Base-by-base conservation (phyloP, 345 rosid genomes). In the Eucalyptus cladocalyx region DNA sequence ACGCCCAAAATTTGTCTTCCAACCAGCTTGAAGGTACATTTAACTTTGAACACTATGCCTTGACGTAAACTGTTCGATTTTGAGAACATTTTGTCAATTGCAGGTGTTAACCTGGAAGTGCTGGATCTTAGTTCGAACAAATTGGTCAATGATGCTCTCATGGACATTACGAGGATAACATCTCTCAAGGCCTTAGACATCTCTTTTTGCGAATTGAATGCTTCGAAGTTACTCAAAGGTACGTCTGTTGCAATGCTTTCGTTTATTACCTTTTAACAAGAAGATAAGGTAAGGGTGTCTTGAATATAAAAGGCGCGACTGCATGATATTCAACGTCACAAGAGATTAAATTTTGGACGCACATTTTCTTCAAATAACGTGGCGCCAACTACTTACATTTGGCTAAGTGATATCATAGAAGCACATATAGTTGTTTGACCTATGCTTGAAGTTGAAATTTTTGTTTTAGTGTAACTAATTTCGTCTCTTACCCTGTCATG, bases 91-190 rank as follows among this genome's bases (percentile, higher is more conserved):
- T 32, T 69, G 42, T 69, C 24, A 32, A 69, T 17, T 2, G 4
- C 42, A 69, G 80, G 7, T 32, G 42, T 69, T 6, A 32, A 69
- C 8, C 2, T 69, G 2, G 80, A 69, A 19, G 80, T 3, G 24
- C 2, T 69, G 24, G 12, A 32, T 69, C 80, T 69, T 32, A 3
- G 0, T 0, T 0, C 0, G 9, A 69, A 69, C 42, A 9, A 69
- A 3, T 32, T 69, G 42, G 42, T 17, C 4, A 32, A 69, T 34
- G 42, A 69, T 69, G 80, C 80, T 19, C 42, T 69, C 42, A 3
- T 3, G 37, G 76, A 65, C 21, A 65, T 65, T 15, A 14, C 21
- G 21, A 65, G 76, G 37, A 65, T 65, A 65, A n/a, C 76, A 65
- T 32, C 80, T 32, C 80, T 69, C 3, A 69, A 32, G 42, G 42